phyloP scores from a whole-genome alignment of 495 filamentous ascomycete species.

The Aspergillus sclerotiicarbonarius region DNA sequence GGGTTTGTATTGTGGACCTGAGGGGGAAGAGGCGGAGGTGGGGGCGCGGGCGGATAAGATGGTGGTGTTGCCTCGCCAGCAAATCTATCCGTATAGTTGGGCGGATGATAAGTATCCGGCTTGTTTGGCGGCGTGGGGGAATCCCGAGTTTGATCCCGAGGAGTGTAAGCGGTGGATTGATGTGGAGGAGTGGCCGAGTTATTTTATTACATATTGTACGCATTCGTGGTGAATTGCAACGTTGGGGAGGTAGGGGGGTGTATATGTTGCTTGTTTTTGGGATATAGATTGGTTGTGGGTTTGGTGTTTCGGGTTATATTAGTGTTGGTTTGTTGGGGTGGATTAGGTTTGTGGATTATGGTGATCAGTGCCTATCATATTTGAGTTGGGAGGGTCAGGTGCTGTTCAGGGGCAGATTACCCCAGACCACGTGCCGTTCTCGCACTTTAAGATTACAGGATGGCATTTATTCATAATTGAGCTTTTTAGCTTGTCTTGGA shows the following conservation, averaged over 20 bases:
- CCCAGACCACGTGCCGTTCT: too few relatives aligned
- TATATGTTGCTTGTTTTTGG: too few relatives aligned
- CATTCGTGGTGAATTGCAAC: slow-evolving; percentile 18
- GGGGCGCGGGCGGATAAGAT: slow-evolving; percentile 4
- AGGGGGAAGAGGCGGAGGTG: not conserved
- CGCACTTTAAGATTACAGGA: too few relatives aligned
- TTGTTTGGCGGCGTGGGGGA: slow-evolving; percentile 16
- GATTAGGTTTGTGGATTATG: too few relatives aligned
- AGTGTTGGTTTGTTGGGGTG: too few relatives aligned
- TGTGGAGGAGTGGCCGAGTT: slow-evolving; percentile 26
- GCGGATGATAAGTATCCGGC: slow-evolving; percentile 15
- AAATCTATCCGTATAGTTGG: slow-evolving; percentile 26
- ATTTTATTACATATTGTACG: slow-evolving; percentile 28
- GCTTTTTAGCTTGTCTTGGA: too few relatives aligned
- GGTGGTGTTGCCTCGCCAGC: slow-evolving; percentile 16
- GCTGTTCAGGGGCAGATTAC: too few relatives aligned
- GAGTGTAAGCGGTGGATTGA: slow-evolving; percentile 18
- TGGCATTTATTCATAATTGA: too few relatives aligned
- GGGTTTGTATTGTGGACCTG: slow-evolving; percentile 16
- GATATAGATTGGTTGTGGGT: too few relatives aligned
- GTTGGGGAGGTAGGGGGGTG: not conserved
- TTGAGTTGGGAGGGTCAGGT: too few relatives aligned
- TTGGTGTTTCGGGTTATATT: not conserved
- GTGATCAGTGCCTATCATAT: too few relatives aligned
- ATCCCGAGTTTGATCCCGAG: slow-evolving; percentile 21